These are phyloP conservation scores for Simplicillium aogashimaense DNA, from an alignment of 2,329 filamentous ascomycete species.

Conservation along the genomic window DNA sequence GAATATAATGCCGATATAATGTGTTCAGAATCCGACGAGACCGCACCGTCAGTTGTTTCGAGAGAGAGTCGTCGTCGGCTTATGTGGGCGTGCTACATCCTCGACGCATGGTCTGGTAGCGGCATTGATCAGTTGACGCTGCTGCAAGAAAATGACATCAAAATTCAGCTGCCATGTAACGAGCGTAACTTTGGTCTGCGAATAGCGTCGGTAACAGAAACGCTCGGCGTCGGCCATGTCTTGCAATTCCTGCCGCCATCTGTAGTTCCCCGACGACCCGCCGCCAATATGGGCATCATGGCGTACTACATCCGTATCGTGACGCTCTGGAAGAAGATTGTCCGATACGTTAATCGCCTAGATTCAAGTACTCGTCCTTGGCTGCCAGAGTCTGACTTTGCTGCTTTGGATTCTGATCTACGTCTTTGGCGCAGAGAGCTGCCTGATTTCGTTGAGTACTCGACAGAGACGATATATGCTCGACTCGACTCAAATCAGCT, in stretches of 20 bases:
- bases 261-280: constrained; percentile 26
- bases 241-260: constrained; percentile 27
- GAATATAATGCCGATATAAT: constrained; percentile 26
- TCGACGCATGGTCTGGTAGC: constrained; percentile 29
- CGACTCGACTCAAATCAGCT: constrained; percentile 35
- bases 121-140: constrained; percentile 27
- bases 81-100: constrained; percentile 32
- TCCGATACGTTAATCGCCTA: constrained; percentile 31
- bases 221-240: constrained; percentile 28
- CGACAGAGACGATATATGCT: constrained; percentile 32
- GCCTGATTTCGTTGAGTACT: constrained; percentile 32
- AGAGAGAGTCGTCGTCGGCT: constrained; percentile 27
- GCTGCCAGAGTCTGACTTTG: constrained; percentile 31
- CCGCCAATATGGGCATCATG: constrained; percentile 33
- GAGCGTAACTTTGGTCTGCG: constrained; percentile 30
- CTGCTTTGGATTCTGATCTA: constrained; percentile 27
- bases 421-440: constrained; percentile 29
- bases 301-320: constrained; percentile 31
- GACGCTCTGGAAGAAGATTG: constrained; percentile 28
- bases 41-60: constrained; percentile 22
- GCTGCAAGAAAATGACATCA: constrained; percentile 28
- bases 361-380: constrained; percentile 29
- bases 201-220: constrained; percentile 28
- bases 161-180: constrained; percentile 29
- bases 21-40: constrained; percentile 20